phyloP scores from a whole-genome alignment of 2,329 filamentous ascomycete genomes.

The Xylaria sp. region DNA sequence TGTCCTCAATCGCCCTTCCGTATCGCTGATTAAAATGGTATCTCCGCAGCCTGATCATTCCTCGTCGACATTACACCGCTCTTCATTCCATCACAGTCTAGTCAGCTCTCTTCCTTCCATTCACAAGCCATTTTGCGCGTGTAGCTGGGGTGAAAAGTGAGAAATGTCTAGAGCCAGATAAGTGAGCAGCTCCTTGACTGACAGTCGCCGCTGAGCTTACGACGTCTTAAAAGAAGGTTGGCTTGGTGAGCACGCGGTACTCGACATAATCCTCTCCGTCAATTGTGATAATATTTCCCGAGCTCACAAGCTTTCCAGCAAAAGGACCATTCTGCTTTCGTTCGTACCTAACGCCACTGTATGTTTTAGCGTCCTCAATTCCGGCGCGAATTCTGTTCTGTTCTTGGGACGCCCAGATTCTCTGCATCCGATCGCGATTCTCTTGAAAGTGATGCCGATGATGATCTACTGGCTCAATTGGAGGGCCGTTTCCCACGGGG shows the following conservation, averaged over 20 bases:
- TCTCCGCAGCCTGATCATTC: conserved; percentile 4
- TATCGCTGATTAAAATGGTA: conserved; percentile 7
- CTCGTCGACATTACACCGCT: conserved; percentile 1
- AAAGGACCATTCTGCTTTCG: conserved; percentile 70
- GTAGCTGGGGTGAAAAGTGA: background rate
- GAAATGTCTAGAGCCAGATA: background rate
- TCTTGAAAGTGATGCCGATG: conserved; percentile 57
- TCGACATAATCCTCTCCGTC: conserved; percentile 76
- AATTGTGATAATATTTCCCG: conserved; percentile 71
- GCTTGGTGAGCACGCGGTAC: conserved; percentile 73
- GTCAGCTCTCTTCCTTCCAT: background rate
- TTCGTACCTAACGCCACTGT: conserved; percentile 71
- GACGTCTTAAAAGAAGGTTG: conserved; percentile 64
- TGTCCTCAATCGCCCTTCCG: conserved; percentile 2
- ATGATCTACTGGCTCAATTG: conserved; percentile 35
- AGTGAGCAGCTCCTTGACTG: background rate
- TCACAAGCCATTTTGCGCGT: background rate
- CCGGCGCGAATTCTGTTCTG: conserved; percentile 47
- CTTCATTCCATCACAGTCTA: conserved; percentile 7
- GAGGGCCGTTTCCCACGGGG: conserved; percentile 39
- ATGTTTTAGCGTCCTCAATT: conserved; percentile 65
- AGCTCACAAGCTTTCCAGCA: conserved; percentile 70
- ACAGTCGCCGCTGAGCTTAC: background rate
- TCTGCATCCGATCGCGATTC: conserved; percentile 64
- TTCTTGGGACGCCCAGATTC: conserved; percentile 67